These are phyloP conservation scores for Glycyrrhiza uralensis DNA, from an alignment of 306 rosid species.

Conservation along the genomic window DNA sequence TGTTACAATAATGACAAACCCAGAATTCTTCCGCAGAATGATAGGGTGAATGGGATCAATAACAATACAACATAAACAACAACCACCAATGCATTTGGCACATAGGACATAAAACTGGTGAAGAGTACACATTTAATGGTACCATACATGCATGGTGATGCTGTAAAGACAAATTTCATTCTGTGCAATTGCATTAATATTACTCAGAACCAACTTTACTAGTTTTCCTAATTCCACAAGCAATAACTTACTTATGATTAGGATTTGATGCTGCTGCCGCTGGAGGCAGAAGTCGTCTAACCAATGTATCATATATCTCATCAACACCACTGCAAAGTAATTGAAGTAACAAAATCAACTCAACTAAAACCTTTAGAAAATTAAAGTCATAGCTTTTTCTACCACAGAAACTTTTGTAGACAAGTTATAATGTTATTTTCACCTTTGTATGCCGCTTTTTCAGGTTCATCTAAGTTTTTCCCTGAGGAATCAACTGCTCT, in stretches of 20 bases:
- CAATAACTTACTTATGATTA: constrained; percentile 55
- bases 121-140: not conserved
- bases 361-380: constrained; percentile 3
- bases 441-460: not conserved
- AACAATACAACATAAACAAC: not conserved
- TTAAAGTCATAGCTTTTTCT: not conserved
- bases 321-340: constrained; percentile 50
- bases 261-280: constrained; percentile 50
- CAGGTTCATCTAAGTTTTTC: too few relatives aligned
- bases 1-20: not conserved
- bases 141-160: not conserved
- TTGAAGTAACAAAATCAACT: not conserved
- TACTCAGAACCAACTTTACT: constrained; percentile 12
- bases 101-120: not conserved
- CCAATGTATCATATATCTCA: constrained; percentile 77
- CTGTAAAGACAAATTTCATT: not conserved
- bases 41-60: not conserved
- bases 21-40: constrained; percentile 6
- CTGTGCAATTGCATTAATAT: not conserved
- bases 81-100: not conserved
- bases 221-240: constrained; percentile 14
- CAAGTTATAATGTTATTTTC: not conserved
- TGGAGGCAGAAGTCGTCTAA: constrained; percentile 50
- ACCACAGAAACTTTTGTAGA: not conserved
- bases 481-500: too few relatives aligned